Evolutionary conservation across 352 stramenopile species (phyloP).

Genomic region (Pilasporangium apinafurcum): DNA sequence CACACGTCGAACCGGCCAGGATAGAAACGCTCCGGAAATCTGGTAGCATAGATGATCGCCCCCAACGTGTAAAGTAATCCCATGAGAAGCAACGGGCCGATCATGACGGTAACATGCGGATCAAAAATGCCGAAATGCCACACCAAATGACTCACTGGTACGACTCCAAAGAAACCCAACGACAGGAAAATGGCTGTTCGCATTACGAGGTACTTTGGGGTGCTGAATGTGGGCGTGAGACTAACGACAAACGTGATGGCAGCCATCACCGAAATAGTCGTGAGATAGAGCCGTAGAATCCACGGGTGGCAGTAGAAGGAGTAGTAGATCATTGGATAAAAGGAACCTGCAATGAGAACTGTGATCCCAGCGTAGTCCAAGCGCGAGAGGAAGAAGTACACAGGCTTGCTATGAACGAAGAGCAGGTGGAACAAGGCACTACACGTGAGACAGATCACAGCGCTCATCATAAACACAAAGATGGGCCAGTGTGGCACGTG

Average conservation of each 20-base stretch:
- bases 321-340: constrained; percentile 87
- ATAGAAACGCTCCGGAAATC: constrained; percentile 82
- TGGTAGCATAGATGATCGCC: constrained; percentile 79
- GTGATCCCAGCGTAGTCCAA: constrained; percentile 85
- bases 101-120: constrained; percentile 80
- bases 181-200: constrained; percentile 74
- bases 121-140: constrained; percentile 74
- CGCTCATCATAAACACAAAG: constrained; percentile 80
- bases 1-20: constrained; percentile 80
- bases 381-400: constrained; percentile 71
- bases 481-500: constrained; percentile 81
- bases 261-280: constrained; percentile 59
- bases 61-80: constrained; percentile 70
- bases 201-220: constrained; percentile 60
- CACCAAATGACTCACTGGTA: constrained; percentile 72
- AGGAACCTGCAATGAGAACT: constrained; percentile 81
- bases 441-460: constrained; percentile 78
- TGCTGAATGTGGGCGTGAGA: constrained; percentile 66
- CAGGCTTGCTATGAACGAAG: constrained; percentile 71
- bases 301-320: constrained; percentile 83
- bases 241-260: constrained; percentile 63
- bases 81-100: constrained; percentile 75
- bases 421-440: constrained; percentile 81
- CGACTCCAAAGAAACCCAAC: constrained; percentile 75
- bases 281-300: constrained; percentile 55